Conservation (phyloP, 495 filamentous ascomycete species). For the Corynascus novoguineensis region DNA sequence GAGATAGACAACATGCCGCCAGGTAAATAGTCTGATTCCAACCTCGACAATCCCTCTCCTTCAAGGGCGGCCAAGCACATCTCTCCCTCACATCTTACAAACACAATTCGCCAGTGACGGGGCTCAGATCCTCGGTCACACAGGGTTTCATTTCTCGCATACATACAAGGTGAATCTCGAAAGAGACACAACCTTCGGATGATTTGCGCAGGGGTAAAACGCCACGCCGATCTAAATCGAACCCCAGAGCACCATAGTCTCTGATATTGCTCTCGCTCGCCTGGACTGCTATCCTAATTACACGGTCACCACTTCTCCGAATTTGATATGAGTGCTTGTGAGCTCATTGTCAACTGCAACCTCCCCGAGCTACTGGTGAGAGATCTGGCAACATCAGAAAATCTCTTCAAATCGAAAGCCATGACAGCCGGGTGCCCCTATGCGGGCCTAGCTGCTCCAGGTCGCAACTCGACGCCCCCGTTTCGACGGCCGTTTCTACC, state of each 20-base stretch:
- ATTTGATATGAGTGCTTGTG: constrained; percentile 14
- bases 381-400: constrained; percentile 36
- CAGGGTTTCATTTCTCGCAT: constrained; percentile 19
- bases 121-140: constrained; percentile 26
- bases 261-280: constrained; percentile 15
- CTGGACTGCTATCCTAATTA: not conserved
- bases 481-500: constrained; percentile 12
- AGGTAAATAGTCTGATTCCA: too few relatives aligned
- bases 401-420: constrained; percentile 35
- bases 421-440: constrained; percentile 40
- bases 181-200: constrained; percentile 13
- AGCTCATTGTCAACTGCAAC: constrained; percentile 33
- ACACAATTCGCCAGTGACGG: constrained; percentile 20
- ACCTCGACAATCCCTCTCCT: too few relatives aligned
- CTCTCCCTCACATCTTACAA: constrained; percentile 15
- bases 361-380: constrained; percentile 42
- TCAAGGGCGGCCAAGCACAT: too few relatives aligned
- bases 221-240: constrained; percentile 25
- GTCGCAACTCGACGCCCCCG: constrained; percentile 18
- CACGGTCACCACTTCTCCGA: not conserved
- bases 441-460: constrained; percentile 25
- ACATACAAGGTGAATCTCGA: constrained; percentile 17
- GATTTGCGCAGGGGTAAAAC: constrained; percentile 26
- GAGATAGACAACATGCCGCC: constrained; percentile 10
- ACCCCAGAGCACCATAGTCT: constrained; percentile 16